A percentile compares a stretch with the other conserved stretches of the same genome.
Evolutionary conservation across 768 basidiomycete species (phyloP).

Genomic region (Pleurotus salmoneostramineus): DNA sequence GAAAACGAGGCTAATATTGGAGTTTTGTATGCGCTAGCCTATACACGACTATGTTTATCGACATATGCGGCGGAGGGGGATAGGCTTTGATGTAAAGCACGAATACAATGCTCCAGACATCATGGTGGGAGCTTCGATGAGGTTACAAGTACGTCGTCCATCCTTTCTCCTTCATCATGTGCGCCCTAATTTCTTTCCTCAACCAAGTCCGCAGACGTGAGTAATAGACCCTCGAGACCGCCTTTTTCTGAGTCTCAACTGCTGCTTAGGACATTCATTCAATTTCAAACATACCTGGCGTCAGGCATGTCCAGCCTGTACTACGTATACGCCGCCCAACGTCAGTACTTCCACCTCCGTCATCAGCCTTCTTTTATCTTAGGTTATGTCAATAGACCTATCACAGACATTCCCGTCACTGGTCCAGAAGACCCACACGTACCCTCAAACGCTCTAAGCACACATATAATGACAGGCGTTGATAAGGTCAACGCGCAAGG

Average conservation of each 20-base stretch:
- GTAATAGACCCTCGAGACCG: not conserved
- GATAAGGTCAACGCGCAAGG: constrained; percentile 62
- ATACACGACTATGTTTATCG: constrained; percentile 45
- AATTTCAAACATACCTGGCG: constrained; percentile 41
- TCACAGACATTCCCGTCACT: constrained; percentile 33
- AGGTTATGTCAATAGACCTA: constrained; percentile 28
- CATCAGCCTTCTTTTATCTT: no score
- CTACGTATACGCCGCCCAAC: constrained; percentile 28
- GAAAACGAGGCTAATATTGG: not conserved
- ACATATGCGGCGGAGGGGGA: constrained; percentile 35
- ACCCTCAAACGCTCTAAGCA: constrained; percentile 42
- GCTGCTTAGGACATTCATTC: not conserved
- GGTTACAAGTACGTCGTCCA: constrained; percentile 34
- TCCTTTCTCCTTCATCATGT: not conserved
- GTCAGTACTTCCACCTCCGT: not conserved
- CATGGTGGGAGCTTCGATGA: constrained; percentile 57
- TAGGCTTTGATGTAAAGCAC: constrained; percentile 41
- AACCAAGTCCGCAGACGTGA: not conserved
- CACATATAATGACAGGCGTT: constrained; percentile 59
- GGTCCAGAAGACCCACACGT: constrained; percentile 35
- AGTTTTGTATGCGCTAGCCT: not conserved
- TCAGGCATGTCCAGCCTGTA: constrained; percentile 59
- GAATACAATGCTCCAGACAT: constrained; percentile 50
- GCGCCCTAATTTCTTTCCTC: not conserved
- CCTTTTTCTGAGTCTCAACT: not conserved